A percentile compares a stretch with the other conserved stretches of the same genome.
These are phyloP conservation scores for Mycena leptocephala DNA, from an alignment of 768 basidiomycete genomes.

Conservation along the genomic window DNA sequence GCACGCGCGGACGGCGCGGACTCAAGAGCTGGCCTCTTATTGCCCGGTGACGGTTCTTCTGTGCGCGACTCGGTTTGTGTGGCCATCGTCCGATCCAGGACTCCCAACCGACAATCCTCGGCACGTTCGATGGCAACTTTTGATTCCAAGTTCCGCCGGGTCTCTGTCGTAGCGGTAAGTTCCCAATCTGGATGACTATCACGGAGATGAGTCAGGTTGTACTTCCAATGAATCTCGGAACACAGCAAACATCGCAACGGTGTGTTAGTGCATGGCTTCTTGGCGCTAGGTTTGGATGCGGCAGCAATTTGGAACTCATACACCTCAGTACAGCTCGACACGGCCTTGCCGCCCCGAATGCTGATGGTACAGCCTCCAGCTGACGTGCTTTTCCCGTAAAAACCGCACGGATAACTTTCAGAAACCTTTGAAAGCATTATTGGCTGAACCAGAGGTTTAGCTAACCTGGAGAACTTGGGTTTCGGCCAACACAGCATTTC, in stretches of 20 bases:
- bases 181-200: constrained; percentile 41
- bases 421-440: constrained; percentile 33
- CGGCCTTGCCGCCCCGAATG: neutral
- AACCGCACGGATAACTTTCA: neutral
- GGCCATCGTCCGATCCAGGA: no score
- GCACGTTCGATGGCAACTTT: neutral
- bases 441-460: no score
- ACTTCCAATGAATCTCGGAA: constrained; percentile 46
- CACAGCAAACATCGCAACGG: constrained; percentile 43
- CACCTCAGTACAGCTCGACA: neutral
- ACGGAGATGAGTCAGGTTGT: constrained; percentile 47
- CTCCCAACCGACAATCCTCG: no score
- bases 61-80: no score
- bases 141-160: neutral
- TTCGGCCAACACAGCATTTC: no score
- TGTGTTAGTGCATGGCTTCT: constrained; percentile 43
- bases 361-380: neutral
- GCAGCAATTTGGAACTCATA: neutral
- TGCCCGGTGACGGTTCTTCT: no score
- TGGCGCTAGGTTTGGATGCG: neutral
- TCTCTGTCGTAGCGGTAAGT: neutral
- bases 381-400: neutral
- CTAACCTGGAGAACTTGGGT: no score
- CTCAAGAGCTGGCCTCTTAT: no score
- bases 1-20: no score